These are phyloP conservation scores for Rhizopogon salebrosus DNA, from an alignment of 768 basidiomycete genomes.

Conservation along the genomic window DNA sequence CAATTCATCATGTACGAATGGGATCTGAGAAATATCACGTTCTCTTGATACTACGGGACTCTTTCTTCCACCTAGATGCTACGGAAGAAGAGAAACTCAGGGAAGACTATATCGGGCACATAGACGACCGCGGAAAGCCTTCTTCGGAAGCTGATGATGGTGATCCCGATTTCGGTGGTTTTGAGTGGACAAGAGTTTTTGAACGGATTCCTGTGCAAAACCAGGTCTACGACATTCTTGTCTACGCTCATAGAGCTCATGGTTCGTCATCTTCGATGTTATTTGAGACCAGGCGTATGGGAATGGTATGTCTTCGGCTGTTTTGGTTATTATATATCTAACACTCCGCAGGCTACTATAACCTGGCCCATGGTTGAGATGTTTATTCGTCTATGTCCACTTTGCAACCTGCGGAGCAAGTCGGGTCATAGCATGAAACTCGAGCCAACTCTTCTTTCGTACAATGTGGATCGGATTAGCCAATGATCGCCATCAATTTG, in stretches of 20 bases:
- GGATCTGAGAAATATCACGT: conserved; percentile 57
- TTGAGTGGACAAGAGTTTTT: conserved; percentile 37
- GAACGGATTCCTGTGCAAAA: conserved; percentile 60
- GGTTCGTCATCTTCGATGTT: conserved; percentile 50
- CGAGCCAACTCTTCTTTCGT: conserved; percentile 11
- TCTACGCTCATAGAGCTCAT: conserved; percentile 61
- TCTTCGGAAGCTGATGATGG: conserved; percentile 11
- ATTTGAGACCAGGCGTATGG: conserved; percentile 47
- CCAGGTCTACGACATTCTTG: conserved; percentile 66
- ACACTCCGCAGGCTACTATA: conserved; percentile 45
- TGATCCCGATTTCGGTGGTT: conserved; percentile 22
- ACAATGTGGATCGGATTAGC: conserved; percentile 7
- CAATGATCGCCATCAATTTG: background rate
- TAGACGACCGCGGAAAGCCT: conserved; percentile 19
- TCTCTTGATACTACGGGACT: conserved; percentile 56
- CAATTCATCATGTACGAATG: conserved; percentile 54
- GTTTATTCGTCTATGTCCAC: conserved; percentile 57
- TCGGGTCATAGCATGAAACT: conserved; percentile 18
- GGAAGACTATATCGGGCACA: conserved; percentile 38
- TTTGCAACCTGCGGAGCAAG: conserved; percentile 41
- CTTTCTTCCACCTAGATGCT: conserved; percentile 45
- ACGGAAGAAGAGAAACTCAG: conserved; percentile 47
- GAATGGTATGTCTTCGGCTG: conserved; percentile 44
- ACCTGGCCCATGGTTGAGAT: conserved; percentile 75
- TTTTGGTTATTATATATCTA: conserved; percentile 2